phyloP scores from a whole-genome alignment of 2,329 filamentous ascomycete genomes.

The Colletotrichum gigasporum region DNA sequence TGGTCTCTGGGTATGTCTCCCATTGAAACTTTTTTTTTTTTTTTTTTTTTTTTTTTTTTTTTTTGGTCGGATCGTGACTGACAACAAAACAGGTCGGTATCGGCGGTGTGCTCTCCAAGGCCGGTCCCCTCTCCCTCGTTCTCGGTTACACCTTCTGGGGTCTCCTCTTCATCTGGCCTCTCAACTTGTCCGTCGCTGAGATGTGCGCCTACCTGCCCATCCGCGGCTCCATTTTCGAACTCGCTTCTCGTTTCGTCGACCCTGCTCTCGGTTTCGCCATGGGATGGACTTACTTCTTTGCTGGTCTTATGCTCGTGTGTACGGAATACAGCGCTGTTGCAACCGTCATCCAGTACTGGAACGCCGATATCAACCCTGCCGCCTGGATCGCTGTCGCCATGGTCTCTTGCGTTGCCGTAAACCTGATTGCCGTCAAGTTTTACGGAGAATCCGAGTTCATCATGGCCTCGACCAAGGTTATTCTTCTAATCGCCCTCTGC shows the following conservation, averaged over 20 bases:
- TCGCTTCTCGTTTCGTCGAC: slow-evolving; percentile 64
- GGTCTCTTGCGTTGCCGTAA: slow-evolving; percentile 55
- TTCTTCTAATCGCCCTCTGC: slow-evolving; percentile 63
- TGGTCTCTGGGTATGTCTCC: slow-evolving; percentile 48
- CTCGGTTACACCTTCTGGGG: slow-evolving; percentile 57
- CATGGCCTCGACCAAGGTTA: slow-evolving; percentile 64
- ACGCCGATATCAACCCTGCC: slow-evolving; percentile 51
- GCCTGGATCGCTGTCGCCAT: slow-evolving; percentile 60
- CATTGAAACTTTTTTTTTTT: too few species aligned
- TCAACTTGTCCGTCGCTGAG: slow-evolving; percentile 61
- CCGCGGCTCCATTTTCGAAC: slow-evolving; percentile 63
- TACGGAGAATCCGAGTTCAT: slow-evolving; percentile 59
- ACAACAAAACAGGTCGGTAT: slow-evolving; percentile 46
- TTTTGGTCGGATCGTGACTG: too few species aligned
- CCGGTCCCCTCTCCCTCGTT: slow-evolving; percentile 54
- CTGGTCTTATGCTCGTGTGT: slow-evolving; percentile 55
- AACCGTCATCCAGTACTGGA: slow-evolving; percentile 56
- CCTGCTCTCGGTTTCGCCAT: slow-evolving; percentile 66
- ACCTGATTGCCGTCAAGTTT: slow-evolving; percentile 55
- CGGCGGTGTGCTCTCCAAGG: slow-evolving; percentile 50
- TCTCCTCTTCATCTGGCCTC: slow-evolving; percentile 53
- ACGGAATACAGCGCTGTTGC: slow-evolving; percentile 55
- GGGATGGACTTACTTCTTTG: slow-evolving; percentile 57
- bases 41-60: background rate
- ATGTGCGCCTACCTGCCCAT: slow-evolving; percentile 67